These are phyloP conservation scores for Neonectria ditissima DNA, from an alignment of 2,329 filamentous ascomycete genomes.

Conservation along the genomic window DNA sequence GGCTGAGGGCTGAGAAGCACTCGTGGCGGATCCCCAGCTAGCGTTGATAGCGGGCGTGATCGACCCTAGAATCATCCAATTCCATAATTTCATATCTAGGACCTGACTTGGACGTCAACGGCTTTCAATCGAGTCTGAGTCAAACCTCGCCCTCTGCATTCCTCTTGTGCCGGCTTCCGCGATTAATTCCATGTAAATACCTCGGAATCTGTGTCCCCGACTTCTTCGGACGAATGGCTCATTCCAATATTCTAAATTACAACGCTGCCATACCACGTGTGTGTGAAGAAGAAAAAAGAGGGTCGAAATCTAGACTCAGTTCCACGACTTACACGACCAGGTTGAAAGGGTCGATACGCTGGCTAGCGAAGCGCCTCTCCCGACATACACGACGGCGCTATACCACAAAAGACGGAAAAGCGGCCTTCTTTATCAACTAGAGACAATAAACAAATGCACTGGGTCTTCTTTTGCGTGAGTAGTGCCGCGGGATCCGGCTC, in stretches of 20 bases:
- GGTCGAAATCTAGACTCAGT: neutral
- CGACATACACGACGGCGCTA: neutral
- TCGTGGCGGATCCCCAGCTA: neutral
- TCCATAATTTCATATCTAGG: neutral
- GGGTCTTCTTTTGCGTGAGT: neutral
- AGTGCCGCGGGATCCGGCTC: neutral
- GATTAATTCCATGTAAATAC: too few relatives aligned
- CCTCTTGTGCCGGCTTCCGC: neutral
- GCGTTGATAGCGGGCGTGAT: neutral
- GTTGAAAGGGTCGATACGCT: neutral
- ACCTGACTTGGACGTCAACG: neutral
- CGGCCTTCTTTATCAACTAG: neutral
- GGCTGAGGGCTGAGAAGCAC: neutral
- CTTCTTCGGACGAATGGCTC: neutral
- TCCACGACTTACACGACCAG: neutral
- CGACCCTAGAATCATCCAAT: neutral
- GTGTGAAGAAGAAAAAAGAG: neutral
- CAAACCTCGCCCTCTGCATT: neutral
- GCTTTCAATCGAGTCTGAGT: neutral
- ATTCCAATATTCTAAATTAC: neutral
- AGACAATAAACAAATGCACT: neutral
- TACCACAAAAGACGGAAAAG: neutral
- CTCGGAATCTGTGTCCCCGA: too few relatives aligned
- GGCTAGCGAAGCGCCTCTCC: neutral
- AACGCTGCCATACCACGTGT: neutral